Conservation (phyloP, 352 stramenopile species). For the Globisporangium alternatum region DNA sequence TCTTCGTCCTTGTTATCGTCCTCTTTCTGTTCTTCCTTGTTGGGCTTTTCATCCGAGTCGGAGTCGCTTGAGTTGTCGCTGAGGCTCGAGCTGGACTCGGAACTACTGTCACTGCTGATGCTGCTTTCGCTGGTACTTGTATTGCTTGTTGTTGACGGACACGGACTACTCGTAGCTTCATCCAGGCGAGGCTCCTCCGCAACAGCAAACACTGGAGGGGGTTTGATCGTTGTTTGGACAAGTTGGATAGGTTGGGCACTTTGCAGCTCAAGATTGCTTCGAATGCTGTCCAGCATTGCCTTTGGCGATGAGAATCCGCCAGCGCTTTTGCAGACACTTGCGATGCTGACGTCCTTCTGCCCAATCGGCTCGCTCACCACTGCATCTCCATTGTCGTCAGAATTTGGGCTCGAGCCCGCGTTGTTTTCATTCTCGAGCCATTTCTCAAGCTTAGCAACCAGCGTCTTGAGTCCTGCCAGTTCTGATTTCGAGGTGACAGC, state of each 20-base stretch:
- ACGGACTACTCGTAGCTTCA: conserved; percentile 37
- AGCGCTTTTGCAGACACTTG: conserved; percentile 18
- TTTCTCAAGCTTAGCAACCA: conserved; percentile 22
- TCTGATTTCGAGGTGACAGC: conserved; percentile 26
- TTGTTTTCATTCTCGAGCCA: conserved; percentile 15
- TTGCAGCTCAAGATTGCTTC: not conserved
- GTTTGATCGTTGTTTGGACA: not conserved
- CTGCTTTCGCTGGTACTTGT: conserved; percentile 29
- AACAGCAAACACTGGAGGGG: not conserved
- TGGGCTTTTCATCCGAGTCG: conserved; percentile 13
- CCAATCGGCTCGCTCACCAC: conserved; percentile 8
- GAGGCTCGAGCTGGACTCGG: conserved; percentile 18
- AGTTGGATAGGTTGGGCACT: not conserved
- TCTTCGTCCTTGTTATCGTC: conserved; percentile 14
- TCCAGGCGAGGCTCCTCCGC: conserved; percentile 9
- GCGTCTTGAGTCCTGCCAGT: conserved; percentile 14
- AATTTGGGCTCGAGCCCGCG: not conserved
- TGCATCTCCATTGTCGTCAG: not conserved
- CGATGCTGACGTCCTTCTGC: conserved; percentile 15
- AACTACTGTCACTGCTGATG: conserved; percentile 25
- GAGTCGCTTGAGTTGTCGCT: conserved; percentile 26
- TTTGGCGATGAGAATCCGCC: conserved; percentile 8
- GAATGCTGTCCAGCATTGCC: conserved; percentile 15
- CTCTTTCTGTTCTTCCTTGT: conserved; percentile 7
- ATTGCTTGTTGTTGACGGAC: conserved; percentile 33